A percentile compares a stretch with the other conserved stretches of the same genome.
phyloP scores from a whole-genome alignment of 495 filamentous ascomycete genomes.

The Cercophora scortea region DNA sequence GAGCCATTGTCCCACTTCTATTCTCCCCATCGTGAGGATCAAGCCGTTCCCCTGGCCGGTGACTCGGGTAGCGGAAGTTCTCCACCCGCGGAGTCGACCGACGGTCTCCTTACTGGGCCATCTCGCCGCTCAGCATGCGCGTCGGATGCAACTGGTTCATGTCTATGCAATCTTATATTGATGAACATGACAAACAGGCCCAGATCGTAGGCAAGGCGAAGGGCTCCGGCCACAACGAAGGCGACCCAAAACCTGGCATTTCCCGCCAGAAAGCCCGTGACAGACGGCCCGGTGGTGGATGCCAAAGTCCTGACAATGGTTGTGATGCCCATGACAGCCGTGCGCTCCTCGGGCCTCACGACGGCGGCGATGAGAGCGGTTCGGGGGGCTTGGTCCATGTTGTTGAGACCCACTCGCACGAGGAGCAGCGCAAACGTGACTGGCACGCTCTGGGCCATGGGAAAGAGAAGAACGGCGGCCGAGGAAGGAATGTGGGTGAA shows the following conservation, averaged over 20 bases:
- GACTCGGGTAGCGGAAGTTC: no score
- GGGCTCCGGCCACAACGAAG: constrained; percentile 62
- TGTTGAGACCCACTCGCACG: constrained; percentile 48
- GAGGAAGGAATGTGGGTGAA: constrained; percentile 40
- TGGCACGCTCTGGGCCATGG: constrained; percentile 27
- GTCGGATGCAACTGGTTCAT: constrained; percentile 15
- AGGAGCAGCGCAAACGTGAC: constrained; percentile 57
- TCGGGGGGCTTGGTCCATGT: constrained; percentile 78
- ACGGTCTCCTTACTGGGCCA: background rate
- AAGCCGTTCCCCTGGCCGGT: no score
- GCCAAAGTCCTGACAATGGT: constrained; percentile 61
- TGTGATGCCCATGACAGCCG: constrained; percentile 70
- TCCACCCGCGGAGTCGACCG: background rate
- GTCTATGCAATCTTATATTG: constrained; percentile 36
- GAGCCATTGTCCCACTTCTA: no score
- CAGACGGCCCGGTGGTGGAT: constrained; percentile 56
- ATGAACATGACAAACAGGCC: constrained; percentile 63
- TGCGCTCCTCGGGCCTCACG: constrained; percentile 66
- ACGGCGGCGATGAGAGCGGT: constrained; percentile 73
- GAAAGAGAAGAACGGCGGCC: constrained; percentile 32
- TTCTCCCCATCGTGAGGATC: no score
- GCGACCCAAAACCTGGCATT: constrained; percentile 61
- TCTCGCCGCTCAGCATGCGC: background rate
- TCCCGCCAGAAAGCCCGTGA: constrained; percentile 65
- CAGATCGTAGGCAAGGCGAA: constrained; percentile 67